Percentiles rank a stretch among this genome's conserved stretches.
Evolutionary conservation across 352 stramenopile species (phyloP).

Genomic region (Pythium chondricola): DNA sequence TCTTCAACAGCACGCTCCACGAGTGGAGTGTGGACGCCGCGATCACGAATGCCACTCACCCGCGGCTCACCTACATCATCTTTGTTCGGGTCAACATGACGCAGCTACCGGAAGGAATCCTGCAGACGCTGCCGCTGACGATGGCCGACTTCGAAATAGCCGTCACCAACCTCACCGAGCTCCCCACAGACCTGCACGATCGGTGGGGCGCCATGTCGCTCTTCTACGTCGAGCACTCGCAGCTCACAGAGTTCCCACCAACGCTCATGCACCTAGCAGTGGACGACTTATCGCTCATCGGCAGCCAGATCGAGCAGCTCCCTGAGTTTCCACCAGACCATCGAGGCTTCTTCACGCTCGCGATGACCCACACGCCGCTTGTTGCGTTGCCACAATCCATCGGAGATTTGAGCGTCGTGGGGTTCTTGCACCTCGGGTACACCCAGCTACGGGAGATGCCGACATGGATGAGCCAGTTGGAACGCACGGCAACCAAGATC

Average conservation of each 20-base stretch:
- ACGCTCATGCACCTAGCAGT: slow-evolving; percentile 12
- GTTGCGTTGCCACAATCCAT: slow-evolving; percentile 6
- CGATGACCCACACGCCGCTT: slow-evolving; percentile 23
- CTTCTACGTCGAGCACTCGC: background rate
- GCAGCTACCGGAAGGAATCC: slow-evolving; percentile 13
- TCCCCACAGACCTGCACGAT: slow-evolving; percentile 11
- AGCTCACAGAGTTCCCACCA: slow-evolving; percentile 15
- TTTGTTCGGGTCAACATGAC: slow-evolving; percentile 28
- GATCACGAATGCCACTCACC: slow-evolving; percentile 12
- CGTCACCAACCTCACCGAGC: slow-evolving; percentile 15
- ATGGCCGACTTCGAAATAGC: slow-evolving; percentile 25
- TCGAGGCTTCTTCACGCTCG: slow-evolving; percentile 16
- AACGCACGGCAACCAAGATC: slow-evolving; percentile 22
- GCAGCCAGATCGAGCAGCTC: slow-evolving; percentile 12
- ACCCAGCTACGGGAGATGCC: slow-evolving; percentile 12
- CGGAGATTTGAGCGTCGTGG: slow-evolving; percentile 3
- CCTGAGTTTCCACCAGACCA: slow-evolving; percentile 3
- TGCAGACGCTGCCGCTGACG: slow-evolving; percentile 10
- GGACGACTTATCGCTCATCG: slow-evolving; percentile 20
- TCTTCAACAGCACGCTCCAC: slow-evolving; percentile 28
- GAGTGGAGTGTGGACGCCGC: slow-evolving; percentile 18
- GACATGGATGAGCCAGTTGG: slow-evolving; percentile 11
- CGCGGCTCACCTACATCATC: slow-evolving; percentile 18
- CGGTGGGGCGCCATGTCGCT: background rate
- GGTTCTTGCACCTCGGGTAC: slow-evolving; percentile 15